phyloP scores from a whole-genome alignment of 139 green algal species.

The Coccomyxa sp. region DNA sequence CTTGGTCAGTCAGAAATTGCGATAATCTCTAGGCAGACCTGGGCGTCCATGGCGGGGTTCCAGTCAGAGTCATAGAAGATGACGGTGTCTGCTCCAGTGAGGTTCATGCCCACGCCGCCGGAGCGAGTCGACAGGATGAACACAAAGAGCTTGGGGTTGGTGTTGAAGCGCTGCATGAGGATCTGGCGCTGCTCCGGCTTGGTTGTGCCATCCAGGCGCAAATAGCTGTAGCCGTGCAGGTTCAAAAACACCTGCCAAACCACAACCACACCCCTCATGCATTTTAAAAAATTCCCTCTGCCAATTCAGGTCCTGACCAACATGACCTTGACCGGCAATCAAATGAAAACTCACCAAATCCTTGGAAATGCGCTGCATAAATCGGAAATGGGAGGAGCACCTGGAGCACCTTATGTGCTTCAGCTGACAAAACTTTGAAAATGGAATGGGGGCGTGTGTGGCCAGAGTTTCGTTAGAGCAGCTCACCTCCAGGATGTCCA shows the following conservation, averaged over 20 bases:
- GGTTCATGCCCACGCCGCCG: slow-evolving; percentile 98
- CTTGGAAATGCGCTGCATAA: no score
- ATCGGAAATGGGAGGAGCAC: no score
- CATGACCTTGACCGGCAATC: no score
- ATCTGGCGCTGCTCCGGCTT: slow-evolving; percentile 91
- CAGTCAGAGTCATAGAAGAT: slow-evolving; percentile 99
- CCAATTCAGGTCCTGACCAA: no score
- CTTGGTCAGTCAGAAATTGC: no score
- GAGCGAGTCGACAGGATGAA: slow-evolving; percentile 95
- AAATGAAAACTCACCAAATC: no score
- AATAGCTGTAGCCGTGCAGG: slow-evolving; percentile 90
- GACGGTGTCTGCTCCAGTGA: slow-evolving; percentile 95
- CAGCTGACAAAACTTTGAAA: no score
- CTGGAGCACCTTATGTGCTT: no score
- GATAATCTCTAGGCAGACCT: no score
- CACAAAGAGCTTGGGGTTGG: slow-evolving; percentile 78
- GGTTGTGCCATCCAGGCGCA: slow-evolving; percentile 94
- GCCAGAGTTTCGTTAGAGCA: neutral
- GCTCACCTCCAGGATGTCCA: slow-evolving; percentile 88
- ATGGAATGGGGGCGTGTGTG: no score
- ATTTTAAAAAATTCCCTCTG: no score
- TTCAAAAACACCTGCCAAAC: slow-evolving; percentile 74
- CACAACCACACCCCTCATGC: neutral
- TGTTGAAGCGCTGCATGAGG: slow-evolving; percentile 91
- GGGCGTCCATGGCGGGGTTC: slow-evolving; percentile 94